Evolutionary conservation across 1,139 yeast species (phyloP).

Genomic region (Saccharomyces hybrid): DNA sequence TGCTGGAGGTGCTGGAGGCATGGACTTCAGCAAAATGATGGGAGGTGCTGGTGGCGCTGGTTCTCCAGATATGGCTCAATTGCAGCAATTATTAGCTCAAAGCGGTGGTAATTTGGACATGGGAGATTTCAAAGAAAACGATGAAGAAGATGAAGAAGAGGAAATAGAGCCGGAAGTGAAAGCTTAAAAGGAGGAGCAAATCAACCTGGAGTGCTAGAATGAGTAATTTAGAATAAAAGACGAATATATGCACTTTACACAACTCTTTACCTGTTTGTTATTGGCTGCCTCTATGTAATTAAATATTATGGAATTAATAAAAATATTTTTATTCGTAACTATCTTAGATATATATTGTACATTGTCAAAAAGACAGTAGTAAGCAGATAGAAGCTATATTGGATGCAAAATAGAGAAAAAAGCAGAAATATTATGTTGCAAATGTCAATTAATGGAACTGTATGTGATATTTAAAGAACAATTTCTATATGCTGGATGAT

Average conservation of each 20-base stretch:
- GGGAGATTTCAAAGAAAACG: slow-evolving; percentile 5
- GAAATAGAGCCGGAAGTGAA: slow-evolving; percentile 7
- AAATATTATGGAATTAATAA: not conserved
- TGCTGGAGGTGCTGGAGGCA: slow-evolving; percentile 32
- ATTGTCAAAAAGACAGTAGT: not conserved
- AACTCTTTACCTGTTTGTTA: not conserved
- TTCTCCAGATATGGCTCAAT: slow-evolving; percentile 29
- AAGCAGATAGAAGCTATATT: not conserved
- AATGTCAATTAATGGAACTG: not conserved
- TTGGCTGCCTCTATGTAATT: not conserved
- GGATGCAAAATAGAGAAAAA: not conserved
- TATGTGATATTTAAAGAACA: not conserved
- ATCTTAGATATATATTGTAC: not conserved
- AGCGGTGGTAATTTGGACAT: slow-evolving; percentile 3
- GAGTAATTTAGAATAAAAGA: not conserved
- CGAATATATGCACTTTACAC: not conserved
- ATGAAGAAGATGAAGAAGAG: slow-evolving; percentile 7
- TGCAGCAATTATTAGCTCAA: slow-evolving; percentile 8
- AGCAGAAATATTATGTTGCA: not conserved
- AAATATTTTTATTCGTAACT: not conserved
- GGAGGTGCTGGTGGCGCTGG: slow-evolving; percentile 33
- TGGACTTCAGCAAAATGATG: slow-evolving; percentile 18
- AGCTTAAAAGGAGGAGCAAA: slow-evolving; percentile 2
- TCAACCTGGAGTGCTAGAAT: not conserved
- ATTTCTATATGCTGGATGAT: not conserved